Evolutionary conservation across 345 rosid species (phyloP).

Genomic region (Reutealis trisperma): DNA sequence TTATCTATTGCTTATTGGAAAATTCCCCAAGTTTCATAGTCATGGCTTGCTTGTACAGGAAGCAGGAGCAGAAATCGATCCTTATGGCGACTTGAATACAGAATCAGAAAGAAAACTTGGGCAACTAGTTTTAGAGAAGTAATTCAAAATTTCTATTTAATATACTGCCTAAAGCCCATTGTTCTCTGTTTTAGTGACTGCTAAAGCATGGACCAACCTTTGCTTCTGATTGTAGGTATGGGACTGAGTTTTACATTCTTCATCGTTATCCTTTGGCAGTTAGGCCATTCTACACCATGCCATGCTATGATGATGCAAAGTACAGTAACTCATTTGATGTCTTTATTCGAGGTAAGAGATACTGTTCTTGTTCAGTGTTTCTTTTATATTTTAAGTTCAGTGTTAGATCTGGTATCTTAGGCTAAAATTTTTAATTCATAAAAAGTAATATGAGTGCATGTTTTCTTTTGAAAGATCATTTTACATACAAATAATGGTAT

Average conservation of each 20-base stretch:
- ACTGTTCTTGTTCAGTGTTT: not conserved
- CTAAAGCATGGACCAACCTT: not conserved
- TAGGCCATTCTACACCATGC: slow-evolving; percentile 96
- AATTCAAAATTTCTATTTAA: slow-evolving; percentile 9
- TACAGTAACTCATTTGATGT: slow-evolving; percentile 95
- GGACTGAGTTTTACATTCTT: slow-evolving; percentile 84
- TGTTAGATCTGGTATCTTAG: not conserved
- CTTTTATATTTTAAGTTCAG: not conserved
- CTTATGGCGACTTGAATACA: slow-evolving; percentile 85
- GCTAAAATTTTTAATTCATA: too few relatives aligned
- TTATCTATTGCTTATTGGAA: not conserved
- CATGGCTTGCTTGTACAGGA: slow-evolving; percentile 46
- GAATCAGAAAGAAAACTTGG: slow-evolving; percentile 90
- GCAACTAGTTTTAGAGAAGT: slow-evolving; percentile 84
- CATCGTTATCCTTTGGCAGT: slow-evolving; percentile 78
- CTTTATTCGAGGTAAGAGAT: slow-evolving; percentile 71
- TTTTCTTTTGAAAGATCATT: not conserved
- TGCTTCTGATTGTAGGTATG: slow-evolving; percentile 51
- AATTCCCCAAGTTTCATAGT: not conserved
- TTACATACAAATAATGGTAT: not conserved
- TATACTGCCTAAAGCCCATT: not conserved
- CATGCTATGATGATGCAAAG: slow-evolving; percentile 65
- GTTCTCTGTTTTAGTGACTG: not conserved
- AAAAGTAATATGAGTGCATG: not conserved
- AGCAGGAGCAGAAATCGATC: slow-evolving; percentile 84